These are phyloP conservation scores for Rosa persica DNA, from an alignment of 306 rosid species.

Conservation along the genomic window DNA sequence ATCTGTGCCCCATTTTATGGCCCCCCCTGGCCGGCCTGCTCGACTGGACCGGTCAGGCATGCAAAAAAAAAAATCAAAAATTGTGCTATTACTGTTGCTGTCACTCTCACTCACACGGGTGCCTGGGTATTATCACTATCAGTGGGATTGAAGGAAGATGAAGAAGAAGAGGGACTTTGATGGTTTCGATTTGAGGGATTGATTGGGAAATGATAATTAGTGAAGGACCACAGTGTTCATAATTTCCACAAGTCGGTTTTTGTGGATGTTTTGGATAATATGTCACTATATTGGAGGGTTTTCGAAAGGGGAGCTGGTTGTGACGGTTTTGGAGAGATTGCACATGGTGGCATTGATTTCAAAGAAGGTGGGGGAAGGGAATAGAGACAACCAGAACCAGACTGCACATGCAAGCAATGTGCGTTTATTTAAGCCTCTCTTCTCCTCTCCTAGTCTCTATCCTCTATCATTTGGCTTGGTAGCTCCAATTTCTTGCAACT, in stretches of 20 bases:
- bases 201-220: not conserved
- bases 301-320: not conserved
- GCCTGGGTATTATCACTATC: constrained; percentile 51
- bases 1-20: not conserved
- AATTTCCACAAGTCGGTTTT: not conserved
- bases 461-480: not conserved
- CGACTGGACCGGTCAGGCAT: not conserved
- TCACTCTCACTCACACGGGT: constrained; percentile 41
- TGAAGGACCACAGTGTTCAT: constrained; percentile 19
- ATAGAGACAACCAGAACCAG: not conserved
- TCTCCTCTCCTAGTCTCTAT: not conserved
- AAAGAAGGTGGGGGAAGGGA: not conserved
- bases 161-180: not conserved
- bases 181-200: not conserved
- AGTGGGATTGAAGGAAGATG: not conserved
- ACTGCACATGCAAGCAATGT: constrained; percentile 27
- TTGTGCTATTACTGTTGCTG: not conserved
- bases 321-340: not conserved
- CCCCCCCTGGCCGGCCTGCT: not conserved
- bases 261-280: not conserved
- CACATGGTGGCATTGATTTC: constrained; percentile 26
- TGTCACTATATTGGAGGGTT: not conserved
- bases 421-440: constrained; percentile 11
- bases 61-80: not conserved
- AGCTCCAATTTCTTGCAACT: not conserved